Evolutionary conservation across 768 basidiomycete genomes (phyloP).

Genomic region (Mycena vulgaris): DNA sequence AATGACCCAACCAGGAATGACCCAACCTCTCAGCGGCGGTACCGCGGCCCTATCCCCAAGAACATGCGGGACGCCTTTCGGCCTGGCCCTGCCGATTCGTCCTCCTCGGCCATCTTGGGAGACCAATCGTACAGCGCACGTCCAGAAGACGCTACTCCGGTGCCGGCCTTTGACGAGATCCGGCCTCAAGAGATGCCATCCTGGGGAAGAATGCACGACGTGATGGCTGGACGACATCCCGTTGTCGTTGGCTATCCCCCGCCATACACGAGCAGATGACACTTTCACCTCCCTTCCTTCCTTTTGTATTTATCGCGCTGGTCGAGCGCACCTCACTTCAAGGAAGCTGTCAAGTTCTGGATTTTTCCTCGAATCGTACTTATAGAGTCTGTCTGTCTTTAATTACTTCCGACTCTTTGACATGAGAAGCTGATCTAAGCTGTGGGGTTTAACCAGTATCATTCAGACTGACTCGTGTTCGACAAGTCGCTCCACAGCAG

Average conservation of each 20-base stretch:
- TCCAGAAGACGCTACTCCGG: not conserved
- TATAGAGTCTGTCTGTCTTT: not conserved
- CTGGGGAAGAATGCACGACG: conserved; percentile 4
- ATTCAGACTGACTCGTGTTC: not conserved
- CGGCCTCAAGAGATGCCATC: conserved; percentile 24
- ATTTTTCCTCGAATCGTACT: conserved; percentile 1
- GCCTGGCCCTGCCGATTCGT: not conserved
- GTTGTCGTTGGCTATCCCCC: conserved; percentile 20
- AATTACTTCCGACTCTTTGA: conserved; percentile 8
- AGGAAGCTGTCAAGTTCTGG: not conserved
- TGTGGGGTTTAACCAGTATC: not conserved
- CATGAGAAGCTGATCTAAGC: not conserved
- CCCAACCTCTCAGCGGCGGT: conserved; percentile 29
- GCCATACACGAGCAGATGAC: conserved; percentile 26
- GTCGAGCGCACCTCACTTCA: not conserved
- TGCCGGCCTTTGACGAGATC: conserved; percentile 17
- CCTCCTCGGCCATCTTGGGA: conserved; percentile 16
- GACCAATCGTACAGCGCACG: not conserved
- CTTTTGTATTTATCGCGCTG: not conserved
- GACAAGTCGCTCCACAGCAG: not conserved
- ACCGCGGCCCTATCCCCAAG: conserved; percentile 28
- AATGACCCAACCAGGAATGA: conserved; percentile 33
- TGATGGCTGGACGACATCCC: conserved; percentile 12
- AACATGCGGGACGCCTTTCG: conserved; percentile 30
- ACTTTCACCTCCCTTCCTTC: not conserved